A percentile compares a stretch with the other conserved stretches of the same genome.
These are phyloP conservation scores for Gentiana straminea DNA, from an alignment of 257 asterid genomes.

Conservation along the genomic window DNA sequence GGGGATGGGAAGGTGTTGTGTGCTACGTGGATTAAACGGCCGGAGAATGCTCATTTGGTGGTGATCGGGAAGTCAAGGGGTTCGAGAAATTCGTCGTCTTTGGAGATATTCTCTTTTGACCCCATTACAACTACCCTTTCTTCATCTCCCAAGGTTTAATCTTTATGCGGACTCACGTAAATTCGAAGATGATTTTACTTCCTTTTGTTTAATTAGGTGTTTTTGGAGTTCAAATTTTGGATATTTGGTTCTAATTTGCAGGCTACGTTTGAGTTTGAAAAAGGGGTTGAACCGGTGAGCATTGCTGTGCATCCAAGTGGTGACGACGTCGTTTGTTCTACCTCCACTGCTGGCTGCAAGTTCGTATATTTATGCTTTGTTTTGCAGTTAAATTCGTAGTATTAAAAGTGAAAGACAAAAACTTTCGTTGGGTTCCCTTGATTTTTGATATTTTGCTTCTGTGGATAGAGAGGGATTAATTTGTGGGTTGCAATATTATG, in stretches of 20 bases:
- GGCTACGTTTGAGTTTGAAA: slow-evolving; percentile 62
- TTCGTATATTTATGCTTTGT: slow-evolving; percentile 17
- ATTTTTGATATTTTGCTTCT: not conserved
- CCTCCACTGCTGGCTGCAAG: slow-evolving; percentile 92
- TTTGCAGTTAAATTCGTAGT: not conserved
- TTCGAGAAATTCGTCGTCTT: slow-evolving; percentile 30
- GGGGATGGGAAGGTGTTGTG: slow-evolving; percentile 53
- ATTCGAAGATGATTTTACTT: not conserved
- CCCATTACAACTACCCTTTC: slow-evolving; percentile 46
- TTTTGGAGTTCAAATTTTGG: not conserved
- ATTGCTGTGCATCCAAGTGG: slow-evolving; percentile 83
- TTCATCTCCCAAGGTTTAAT: slow-evolving; percentile 60
- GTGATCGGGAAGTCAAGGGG: slow-evolving; percentile 53
- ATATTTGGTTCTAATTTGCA: slow-evolving; percentile 16
- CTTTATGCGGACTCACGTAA: not conserved
- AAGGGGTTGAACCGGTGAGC: slow-evolving; percentile 53
- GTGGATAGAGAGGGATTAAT: not conserved
- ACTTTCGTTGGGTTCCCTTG: not conserved
- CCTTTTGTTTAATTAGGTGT: not conserved
- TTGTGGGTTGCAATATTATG: too few species aligned
- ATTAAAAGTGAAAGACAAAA: too few species aligned
- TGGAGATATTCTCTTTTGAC: slow-evolving; percentile 79
- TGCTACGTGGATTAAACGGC: slow-evolving; percentile 89
- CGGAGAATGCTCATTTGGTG: slow-evolving; percentile 78
- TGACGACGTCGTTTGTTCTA: slow-evolving; percentile 73